These are phyloP conservation scores for Pseudonitzschia multistriata DNA, from an alignment of 108 stramenopile genomes.

Conservation along the genomic window DNA sequence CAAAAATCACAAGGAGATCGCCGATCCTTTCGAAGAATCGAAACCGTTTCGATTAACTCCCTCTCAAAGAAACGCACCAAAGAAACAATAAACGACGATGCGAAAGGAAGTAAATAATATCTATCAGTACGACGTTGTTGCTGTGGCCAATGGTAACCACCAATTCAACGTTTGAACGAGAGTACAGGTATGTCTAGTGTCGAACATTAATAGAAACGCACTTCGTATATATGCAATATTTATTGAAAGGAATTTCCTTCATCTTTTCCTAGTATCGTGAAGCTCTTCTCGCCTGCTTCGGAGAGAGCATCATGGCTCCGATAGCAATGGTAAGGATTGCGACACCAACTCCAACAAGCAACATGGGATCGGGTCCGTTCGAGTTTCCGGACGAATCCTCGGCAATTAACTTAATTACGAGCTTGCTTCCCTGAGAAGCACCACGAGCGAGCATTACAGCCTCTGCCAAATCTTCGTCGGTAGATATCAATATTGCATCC, in stretches of 20 bases:
- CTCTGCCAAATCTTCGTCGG: conserved; percentile 77
- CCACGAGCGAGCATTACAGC: conserved; percentile 52
- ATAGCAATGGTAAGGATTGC: conserved; percentile 27
- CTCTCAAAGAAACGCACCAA: conserved; percentile 64
- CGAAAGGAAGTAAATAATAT: background rate
- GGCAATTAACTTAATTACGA: conserved; percentile 62
- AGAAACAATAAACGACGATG: background rate
- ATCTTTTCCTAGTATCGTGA: conserved; percentile 3
- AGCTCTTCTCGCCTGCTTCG: background rate
- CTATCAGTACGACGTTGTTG: background rate
- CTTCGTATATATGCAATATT: background rate
- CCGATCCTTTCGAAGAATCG: conserved; percentile 59
- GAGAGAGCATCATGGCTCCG: conserved; percentile 17
- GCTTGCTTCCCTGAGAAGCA: conserved; percentile 41
- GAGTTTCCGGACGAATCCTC: conserved; percentile 7
- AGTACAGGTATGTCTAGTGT: too few relatives aligned
- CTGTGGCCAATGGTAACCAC: too few relatives aligned
- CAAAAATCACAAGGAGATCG: conserved; percentile 38
- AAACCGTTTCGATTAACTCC: conserved; percentile 46
- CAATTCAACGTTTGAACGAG: too few relatives aligned
- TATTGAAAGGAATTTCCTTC: background rate
- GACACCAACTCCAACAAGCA: conserved; percentile 32
- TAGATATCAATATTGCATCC: conserved; percentile 78
- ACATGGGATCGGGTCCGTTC: conserved; percentile 9
- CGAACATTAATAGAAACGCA: too few relatives aligned